A percentile compares a stretch with the other conserved stretches of the same genome.
Evolutionary conservation across 352 stramenopile genomes (phyloP).

Genomic region (Pythium monospermum): DNA sequence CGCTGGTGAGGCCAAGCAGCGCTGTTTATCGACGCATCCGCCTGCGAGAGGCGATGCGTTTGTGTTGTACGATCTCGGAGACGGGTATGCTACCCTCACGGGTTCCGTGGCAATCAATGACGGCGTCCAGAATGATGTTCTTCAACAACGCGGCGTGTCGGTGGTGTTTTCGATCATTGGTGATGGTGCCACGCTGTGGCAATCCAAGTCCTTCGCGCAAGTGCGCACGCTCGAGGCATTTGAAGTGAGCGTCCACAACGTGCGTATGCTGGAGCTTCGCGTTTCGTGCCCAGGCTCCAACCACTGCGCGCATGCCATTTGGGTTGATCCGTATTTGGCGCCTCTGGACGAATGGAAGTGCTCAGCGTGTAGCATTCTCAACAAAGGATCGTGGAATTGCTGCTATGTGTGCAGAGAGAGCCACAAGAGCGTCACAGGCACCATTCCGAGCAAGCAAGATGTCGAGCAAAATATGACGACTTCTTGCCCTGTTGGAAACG

Average conservation of each 20-base stretch:
- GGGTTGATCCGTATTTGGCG: constrained; percentile 69
- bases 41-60: constrained; percentile 64
- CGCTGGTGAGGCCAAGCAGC: constrained; percentile 56
- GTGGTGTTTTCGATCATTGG: constrained; percentile 69
- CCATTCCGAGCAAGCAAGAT: not conserved
- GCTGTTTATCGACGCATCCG: constrained; percentile 76
- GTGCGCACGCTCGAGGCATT: constrained; percentile 39
- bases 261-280: constrained; percentile 77
- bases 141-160: constrained; percentile 49
- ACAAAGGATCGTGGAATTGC: constrained; percentile 46
- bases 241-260: constrained; percentile 42
- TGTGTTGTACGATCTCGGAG: constrained; percentile 75
- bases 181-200: constrained; percentile 65
- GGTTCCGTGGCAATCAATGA: constrained; percentile 76
- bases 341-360: constrained; percentile 72
- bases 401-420: constrained; percentile 65
- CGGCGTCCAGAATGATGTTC: constrained; percentile 48
- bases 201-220: constrained; percentile 58
- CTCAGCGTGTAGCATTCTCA: constrained; percentile 53
- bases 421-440: too few species aligned
- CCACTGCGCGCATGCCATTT: constrained; percentile 73
- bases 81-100: constrained; percentile 49
- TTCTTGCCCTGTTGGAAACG: too few species aligned
- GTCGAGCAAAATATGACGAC: not conserved
- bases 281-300: constrained; percentile 72